phyloP scores from a whole-genome alignment of 495 filamentous ascomycete genomes.

The Hypoxylon trugodes region DNA sequence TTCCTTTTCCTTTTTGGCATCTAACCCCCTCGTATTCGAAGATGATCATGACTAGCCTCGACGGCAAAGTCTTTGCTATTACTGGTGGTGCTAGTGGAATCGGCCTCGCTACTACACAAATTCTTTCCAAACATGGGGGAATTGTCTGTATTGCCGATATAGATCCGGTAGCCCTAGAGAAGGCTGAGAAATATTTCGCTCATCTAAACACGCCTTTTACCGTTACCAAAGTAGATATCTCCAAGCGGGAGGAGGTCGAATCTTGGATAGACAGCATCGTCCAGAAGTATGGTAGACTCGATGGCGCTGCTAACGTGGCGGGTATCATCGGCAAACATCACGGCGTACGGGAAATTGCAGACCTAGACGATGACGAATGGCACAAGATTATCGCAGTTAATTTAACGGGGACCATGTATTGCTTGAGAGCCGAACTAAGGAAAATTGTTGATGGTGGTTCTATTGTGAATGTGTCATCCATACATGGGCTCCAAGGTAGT shows the following conservation, averaged over 20 bases:
- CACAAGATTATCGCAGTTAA: conserved; percentile 63
- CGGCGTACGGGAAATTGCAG: conserved; percentile 42
- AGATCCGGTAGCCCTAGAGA: conserved; percentile 48
- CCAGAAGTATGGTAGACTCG: conserved; percentile 51
- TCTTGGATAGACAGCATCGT: conserved; percentile 48
- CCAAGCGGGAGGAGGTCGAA: conserved; percentile 45
- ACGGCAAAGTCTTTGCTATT: conserved; percentile 60
- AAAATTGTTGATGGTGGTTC: conserved; percentile 55
- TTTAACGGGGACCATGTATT: conserved; percentile 65
- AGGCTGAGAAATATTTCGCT: conserved; percentile 41
- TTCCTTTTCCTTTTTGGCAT: too few species aligned
- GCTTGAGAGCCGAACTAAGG: conserved; percentile 61
- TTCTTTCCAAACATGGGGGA: conserved; percentile 58
- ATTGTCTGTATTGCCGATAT: conserved; percentile 63
- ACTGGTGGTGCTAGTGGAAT: conserved; percentile 66
- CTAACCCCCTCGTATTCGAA: neutral
- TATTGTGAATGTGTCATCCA: conserved; percentile 68
- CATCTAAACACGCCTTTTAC: conserved; percentile 38
- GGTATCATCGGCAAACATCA: conserved; percentile 52
- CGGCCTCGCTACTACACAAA: conserved; percentile 63
- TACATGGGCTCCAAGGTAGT: conserved; percentile 62
- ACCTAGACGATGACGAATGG: conserved; percentile 59
- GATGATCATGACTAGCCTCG: conserved; percentile 33
- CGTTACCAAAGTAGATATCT: conserved; percentile 45
- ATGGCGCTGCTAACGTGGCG: conserved; percentile 68